Evolutionary conservation across 257 asterid genomes (phyloP).

Genomic region (Linderniella brevidens): DNA sequence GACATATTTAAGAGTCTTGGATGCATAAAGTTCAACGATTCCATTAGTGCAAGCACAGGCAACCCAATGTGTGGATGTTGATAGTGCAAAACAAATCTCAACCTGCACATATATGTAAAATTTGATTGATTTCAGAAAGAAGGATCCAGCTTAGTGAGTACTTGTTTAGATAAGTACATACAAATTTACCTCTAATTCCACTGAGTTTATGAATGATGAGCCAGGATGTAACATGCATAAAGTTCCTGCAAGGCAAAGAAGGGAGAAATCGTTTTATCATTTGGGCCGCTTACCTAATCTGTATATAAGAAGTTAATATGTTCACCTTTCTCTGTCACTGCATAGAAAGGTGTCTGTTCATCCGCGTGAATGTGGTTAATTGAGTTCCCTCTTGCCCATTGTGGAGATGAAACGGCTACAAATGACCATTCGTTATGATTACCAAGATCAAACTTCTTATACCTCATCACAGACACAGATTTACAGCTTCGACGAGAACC

Average conservation of each 20-base stretch:
- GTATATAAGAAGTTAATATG: background rate
- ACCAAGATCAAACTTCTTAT: conserved; percentile 29
- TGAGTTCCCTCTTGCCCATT: conserved; percentile 11
- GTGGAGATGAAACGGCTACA: conserved; percentile 31
- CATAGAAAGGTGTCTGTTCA: conserved; percentile 34
- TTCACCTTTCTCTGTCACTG: conserved; percentile 46
- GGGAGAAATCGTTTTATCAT: conserved; percentile 4
- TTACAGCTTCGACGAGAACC: conserved; percentile 26
- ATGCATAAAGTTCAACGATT: conserved; percentile 29
- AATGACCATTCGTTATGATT: conserved; percentile 30
- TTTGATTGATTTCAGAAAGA: conserved; percentile 6
- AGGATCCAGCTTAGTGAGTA: background rate
- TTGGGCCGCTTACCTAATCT: background rate
- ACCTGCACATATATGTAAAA: conserved; percentile 23
- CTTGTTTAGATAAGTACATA: background rate
- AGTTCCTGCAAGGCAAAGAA: conserved; percentile 24
- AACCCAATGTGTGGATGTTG: conserved; percentile 35
- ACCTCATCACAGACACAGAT: conserved; percentile 23
- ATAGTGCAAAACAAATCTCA: conserved; percentile 43
- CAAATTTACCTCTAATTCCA: conserved; percentile 40
- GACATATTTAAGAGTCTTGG: conserved; percentile 31
- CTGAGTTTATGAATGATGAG: conserved; percentile 25
- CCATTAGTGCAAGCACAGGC: conserved; percentile 72
- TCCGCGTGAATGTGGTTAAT: conserved; percentile 15
- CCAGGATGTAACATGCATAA: conserved; percentile 35